phyloP scores from a whole-genome alignment of 441 rosid species.

The Biscutella laevigata region DNA sequence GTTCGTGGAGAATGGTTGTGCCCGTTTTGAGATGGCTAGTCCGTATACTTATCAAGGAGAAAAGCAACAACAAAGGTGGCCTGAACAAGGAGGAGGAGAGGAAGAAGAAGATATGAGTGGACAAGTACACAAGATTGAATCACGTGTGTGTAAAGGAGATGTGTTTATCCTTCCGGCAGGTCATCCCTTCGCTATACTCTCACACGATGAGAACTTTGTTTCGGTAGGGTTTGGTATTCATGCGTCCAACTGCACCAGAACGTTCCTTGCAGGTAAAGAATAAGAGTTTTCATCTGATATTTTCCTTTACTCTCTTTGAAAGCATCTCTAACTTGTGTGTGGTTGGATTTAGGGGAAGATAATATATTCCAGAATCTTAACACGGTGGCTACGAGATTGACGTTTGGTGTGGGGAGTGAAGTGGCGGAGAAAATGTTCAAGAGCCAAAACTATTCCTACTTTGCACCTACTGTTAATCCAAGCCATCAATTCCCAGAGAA shows the following conservation, averaged over 20 bases:
- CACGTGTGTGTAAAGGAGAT: slow-evolving; percentile 40
- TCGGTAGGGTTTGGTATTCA: slow-evolving; percentile 36
- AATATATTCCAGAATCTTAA: slow-evolving; percentile 35
- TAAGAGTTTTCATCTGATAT: neutral
- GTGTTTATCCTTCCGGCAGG: slow-evolving; percentile 40
- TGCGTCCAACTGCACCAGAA: slow-evolving; percentile 32
- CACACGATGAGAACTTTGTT: slow-evolving; percentile 24
- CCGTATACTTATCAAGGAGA: slow-evolving; percentile 28
- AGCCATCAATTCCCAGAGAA: slow-evolving; percentile 4
- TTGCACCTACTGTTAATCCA: slow-evolving; percentile 18
- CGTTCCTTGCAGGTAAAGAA: slow-evolving; percentile 48
- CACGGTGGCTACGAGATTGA: slow-evolving; percentile 30
- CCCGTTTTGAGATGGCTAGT: slow-evolving; percentile 45
- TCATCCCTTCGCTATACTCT: slow-evolving; percentile 34
- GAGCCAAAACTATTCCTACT: slow-evolving; percentile 39
- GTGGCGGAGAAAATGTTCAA: slow-evolving; percentile 33
- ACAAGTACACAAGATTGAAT: slow-evolving; percentile 27
- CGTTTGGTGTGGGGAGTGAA: slow-evolving; percentile 33
- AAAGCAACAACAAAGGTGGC: slow-evolving; percentile 2
- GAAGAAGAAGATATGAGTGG: slow-evolving; percentile 20
- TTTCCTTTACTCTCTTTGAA: neutral
- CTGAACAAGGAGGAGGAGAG: slow-evolving; percentile 8
- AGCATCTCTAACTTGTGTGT: too few species aligned
- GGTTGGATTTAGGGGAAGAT: slow-evolving; percentile 29
- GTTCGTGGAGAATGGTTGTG: slow-evolving; percentile 37